These are phyloP conservation scores for Fusarium multiceps DNA, from an alignment of 2,329 filamentous ascomycete species.

Conservation along the genomic window DNA sequence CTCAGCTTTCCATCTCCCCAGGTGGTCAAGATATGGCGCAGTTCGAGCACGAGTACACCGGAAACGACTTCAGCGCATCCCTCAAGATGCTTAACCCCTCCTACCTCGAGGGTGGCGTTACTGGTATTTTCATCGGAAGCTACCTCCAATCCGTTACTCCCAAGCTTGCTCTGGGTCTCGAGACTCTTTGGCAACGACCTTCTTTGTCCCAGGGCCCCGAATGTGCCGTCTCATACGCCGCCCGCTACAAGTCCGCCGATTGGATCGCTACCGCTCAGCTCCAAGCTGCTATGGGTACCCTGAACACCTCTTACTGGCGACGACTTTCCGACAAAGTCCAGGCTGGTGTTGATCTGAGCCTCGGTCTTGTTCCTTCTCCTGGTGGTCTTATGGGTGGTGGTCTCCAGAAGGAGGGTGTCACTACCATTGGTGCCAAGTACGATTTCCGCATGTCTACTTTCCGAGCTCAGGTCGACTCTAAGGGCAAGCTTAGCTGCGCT, in stretches of 20 bases:
- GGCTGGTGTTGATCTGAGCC: conserved; percentile 92
- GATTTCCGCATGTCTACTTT: conserved; percentile 97
- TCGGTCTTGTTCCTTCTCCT: conserved; percentile 77
- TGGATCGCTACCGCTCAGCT: conserved; percentile 95
- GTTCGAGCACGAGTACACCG: conserved; percentile 95
- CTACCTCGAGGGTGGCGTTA: conserved; percentile 88
- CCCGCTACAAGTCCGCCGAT: conserved; percentile 88
- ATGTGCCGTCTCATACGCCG: conserved; percentile 88
- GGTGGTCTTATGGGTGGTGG: conserved; percentile 80
- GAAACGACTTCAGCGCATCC: conserved; percentile 91
- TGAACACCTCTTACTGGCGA: conserved; percentile 95
- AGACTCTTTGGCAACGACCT: conserved; percentile 92
- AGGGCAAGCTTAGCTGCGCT: conserved; percentile 91
- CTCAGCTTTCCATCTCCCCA: conserved; percentile 85
- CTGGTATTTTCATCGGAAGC: conserved; percentile 94
- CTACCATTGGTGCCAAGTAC: conserved; percentile 95
- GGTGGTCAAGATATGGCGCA: conserved; percentile 88
- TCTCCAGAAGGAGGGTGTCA: conserved; percentile 85
- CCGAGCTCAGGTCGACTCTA: conserved; percentile 94
- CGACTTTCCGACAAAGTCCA: conserved; percentile 94
- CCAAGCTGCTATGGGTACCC: conserved; percentile 81
- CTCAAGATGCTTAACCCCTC: conserved; percentile 98
- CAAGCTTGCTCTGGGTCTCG: conserved; percentile 85
- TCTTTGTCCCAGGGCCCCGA: conserved; percentile 89
- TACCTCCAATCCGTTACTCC: conserved; percentile 95